Percentiles rank a stretch among this genome's conserved stretches.
Evolutionary conservation across 2,329 filamentous ascomycete species (phyloP).

Genomic region (Colletotrichum limetticola): DNA sequence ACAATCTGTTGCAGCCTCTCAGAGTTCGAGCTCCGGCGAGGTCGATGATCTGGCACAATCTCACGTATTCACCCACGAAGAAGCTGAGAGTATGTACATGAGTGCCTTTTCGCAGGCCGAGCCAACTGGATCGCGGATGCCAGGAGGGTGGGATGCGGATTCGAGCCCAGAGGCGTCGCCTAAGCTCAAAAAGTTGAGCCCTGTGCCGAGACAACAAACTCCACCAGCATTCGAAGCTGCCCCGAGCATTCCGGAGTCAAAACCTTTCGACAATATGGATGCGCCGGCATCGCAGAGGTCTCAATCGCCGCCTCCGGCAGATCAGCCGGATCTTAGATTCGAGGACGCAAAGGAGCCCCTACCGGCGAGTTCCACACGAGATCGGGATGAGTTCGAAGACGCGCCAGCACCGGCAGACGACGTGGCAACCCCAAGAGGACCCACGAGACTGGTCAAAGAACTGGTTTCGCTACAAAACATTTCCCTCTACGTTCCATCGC

Average conservation of each 20-base stretch:
- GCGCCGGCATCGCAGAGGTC: background rate
- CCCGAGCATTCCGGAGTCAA: background rate
- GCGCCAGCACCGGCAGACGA: constrained; percentile 47
- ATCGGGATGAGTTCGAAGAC: constrained; percentile 6
- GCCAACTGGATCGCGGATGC: constrained; percentile 52
- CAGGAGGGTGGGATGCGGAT: constrained; percentile 62
- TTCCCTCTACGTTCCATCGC: constrained; percentile 65
- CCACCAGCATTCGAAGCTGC: background rate
- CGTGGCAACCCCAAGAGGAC: constrained; percentile 60
- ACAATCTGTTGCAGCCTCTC: constrained; percentile 40
- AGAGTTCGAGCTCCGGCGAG: constrained; percentile 41
- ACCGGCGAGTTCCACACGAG: background rate
- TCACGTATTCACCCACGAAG: constrained; percentile 79
- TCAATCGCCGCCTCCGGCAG: constrained; percentile 25
- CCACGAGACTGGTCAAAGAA: constrained; percentile 66
- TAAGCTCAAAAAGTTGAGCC: background rate
- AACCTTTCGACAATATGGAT: background rate
- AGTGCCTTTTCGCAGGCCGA: constrained; percentile 70
- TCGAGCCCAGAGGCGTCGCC: constrained; percentile 33
- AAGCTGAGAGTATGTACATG: constrained; percentile 90
- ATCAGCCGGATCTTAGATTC: constrained; percentile 25
- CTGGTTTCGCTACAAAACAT: constrained; percentile 60
- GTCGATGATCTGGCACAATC: constrained; percentile 70
- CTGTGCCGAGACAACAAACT: background rate
- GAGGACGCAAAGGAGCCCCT: background rate